These are phyloP conservation scores for Auricularia sp. DNA, from an alignment of 768 basidiomycete genomes.

Conservation along the genomic window DNA sequence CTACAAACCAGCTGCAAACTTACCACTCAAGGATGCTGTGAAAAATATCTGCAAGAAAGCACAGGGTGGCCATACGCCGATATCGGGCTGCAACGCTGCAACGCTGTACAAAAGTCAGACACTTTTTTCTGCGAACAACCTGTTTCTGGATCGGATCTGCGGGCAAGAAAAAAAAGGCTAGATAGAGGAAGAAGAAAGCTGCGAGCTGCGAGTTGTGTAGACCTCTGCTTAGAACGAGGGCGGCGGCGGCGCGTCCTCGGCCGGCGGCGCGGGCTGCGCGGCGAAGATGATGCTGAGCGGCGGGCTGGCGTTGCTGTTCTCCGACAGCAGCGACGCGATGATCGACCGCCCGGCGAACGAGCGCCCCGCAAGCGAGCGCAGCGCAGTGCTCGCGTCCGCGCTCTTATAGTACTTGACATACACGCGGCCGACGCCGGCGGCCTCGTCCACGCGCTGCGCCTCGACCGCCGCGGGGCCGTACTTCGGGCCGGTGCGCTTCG, in stretches of 20 bases:
- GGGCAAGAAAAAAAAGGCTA: too few species aligned
- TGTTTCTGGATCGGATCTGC: too few species aligned
- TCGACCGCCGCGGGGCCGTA: constrained; percentile 58
- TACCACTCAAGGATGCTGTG: too few species aligned
- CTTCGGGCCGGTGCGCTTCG: constrained; percentile 76
- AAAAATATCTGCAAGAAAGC: too few species aligned
- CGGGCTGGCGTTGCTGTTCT: constrained; percentile 78
- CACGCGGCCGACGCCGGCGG: constrained; percentile 87
- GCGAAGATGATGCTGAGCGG: constrained; percentile 77
- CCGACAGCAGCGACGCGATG: constrained; percentile 72
- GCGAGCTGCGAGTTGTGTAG: too few species aligned
- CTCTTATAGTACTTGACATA: constrained; percentile 78
- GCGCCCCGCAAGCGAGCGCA: constrained; percentile 83
- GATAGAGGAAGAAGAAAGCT: too few species aligned
- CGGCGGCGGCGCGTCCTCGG: constrained; percentile 1
- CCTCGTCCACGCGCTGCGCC: constrained; percentile 71
- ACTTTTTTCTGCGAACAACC: too few species aligned
- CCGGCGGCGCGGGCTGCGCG: constrained; percentile 68
- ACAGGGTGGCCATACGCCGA: too few species aligned
- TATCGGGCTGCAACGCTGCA: too few species aligned
- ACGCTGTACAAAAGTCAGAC: too few species aligned
- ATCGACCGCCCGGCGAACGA: constrained; percentile 82
- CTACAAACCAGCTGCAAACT: too few species aligned
- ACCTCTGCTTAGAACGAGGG: background rate
- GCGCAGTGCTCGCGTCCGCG: constrained; percentile 53